A percentile compares a stretch with the other conserved stretches of the same genome.
Evolutionary conservation across 2,329 filamentous ascomycete genomes (phyloP).

Genomic region (Clonostachys rosea): DNA sequence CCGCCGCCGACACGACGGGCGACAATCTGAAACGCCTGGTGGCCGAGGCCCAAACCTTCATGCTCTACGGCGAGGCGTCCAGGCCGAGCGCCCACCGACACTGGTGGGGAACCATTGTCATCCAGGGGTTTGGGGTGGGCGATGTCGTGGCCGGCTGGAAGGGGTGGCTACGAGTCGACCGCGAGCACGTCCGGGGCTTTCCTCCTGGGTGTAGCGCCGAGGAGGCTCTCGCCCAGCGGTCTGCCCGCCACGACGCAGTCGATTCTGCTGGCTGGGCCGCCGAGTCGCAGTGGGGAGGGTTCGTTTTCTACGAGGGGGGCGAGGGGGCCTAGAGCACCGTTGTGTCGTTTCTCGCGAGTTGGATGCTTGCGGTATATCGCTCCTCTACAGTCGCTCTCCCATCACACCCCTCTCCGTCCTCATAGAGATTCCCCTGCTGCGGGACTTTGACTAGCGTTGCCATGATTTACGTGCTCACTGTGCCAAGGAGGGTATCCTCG

Average conservation of each 20-base stretch:
- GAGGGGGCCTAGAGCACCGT: background rate
- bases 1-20: background rate
- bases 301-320: conserved; percentile 25
- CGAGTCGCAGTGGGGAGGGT: conserved; percentile 43
- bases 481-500: no score
- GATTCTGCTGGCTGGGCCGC: conserved; percentile 40
- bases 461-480: no score
- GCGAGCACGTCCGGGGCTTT: conserved; percentile 33
- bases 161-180: conserved; percentile 49
- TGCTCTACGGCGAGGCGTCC: conserved; percentile 39
- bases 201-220: conserved; percentile 29
- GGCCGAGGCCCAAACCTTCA: conserved; percentile 34
- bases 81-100: conserved; percentile 37
- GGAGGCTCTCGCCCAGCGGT: conserved; percentile 37
- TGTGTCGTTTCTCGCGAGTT: background rate
- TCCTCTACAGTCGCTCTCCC: no score
- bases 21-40: conserved; percentile 27
- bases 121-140: conserved; percentile 33
- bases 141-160: conserved; percentile 25
- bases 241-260: conserved; percentile 29
- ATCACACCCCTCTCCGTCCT: no score
- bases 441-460: no score
- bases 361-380: background rate
- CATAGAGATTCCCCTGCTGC: no score
- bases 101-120: conserved; percentile 55